Conservation (phyloP, 345 rosid genomes). For the Brassica rapa region DNA sequence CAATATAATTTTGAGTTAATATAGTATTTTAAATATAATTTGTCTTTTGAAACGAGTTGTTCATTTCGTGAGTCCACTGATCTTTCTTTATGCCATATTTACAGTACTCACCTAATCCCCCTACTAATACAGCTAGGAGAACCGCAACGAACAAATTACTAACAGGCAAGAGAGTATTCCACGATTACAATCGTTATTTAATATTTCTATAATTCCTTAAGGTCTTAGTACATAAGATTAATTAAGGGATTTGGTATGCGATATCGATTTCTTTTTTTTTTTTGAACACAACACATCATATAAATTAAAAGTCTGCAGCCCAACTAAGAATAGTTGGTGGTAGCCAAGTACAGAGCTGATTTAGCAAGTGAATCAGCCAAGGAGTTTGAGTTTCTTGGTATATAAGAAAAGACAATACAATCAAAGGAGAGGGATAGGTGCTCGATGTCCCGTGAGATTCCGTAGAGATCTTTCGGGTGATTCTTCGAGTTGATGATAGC, state of each 20-base stretch:
- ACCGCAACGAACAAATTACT: constrained; percentile 26
- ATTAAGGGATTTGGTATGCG: constrained; percentile 26
- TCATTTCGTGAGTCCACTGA: neutral
- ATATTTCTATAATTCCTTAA: neutral
- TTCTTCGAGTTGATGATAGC: too few species aligned
- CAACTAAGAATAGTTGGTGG: too few species aligned
- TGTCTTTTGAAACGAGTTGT: neutral
- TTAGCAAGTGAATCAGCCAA: too few species aligned
- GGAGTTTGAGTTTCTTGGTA: too few species aligned
- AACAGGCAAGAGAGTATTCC: constrained; percentile 24
- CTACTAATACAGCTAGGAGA: constrained; percentile 3
- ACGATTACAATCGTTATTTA: neutral
- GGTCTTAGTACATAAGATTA: neutral
- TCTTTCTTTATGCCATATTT: neutral
- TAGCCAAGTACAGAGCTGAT: too few species aligned
- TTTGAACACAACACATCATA: too few species aligned
- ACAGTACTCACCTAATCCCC: constrained; percentile 32
- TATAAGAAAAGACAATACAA: too few species aligned
- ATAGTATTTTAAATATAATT: too few species aligned
- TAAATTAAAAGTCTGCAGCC: too few species aligned
- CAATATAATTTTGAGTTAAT: neutral
- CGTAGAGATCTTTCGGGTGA: too few species aligned
- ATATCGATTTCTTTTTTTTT: neutral
- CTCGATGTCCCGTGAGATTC: too few species aligned
- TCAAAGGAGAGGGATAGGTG: too few species aligned